phyloP scores from a whole-genome alignment of 2,329 filamentous ascomycete genomes.

The Teratosphaeria zuluensis region DNA sequence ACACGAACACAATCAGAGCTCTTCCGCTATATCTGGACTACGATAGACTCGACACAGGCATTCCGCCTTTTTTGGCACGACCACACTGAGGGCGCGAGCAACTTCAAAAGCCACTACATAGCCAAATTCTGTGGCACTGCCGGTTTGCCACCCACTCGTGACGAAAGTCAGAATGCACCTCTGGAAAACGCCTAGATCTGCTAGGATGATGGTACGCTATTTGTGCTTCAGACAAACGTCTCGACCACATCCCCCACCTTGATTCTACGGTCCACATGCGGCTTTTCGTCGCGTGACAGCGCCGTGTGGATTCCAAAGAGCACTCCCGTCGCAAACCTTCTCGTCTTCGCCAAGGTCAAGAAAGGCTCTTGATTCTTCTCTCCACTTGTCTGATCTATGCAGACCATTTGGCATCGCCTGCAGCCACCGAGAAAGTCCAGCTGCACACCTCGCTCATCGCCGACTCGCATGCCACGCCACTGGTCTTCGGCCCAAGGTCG shows the following conservation, averaged over 20 bases:
- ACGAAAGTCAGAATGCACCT: not conserved
- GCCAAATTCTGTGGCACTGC: not conserved
- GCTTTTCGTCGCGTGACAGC: constrained; percentile 2
- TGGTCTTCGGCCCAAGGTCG: constrained; percentile 68
- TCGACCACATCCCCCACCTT: constrained; percentile 4
- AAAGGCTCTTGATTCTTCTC: constrained; percentile 76
- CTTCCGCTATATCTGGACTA: not conserved
- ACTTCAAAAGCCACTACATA: not conserved
- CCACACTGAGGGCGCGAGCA: not conserved
- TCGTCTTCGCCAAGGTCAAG: constrained; percentile 75
- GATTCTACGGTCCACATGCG: not conserved
- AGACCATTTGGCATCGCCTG: constrained; percentile 90
- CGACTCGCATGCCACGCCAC: constrained; percentile 63
- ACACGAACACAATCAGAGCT: not conserved
- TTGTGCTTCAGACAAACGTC: not conserved
- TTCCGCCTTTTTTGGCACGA: not conserved
- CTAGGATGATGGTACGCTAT: not conserved
- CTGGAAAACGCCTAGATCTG: not conserved
- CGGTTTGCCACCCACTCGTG: not conserved
- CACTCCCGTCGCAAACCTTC: constrained; percentile 73
- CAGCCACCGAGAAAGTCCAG: constrained; percentile 75
- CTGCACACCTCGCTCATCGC: constrained; percentile 34
- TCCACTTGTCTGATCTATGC: constrained; percentile 76
- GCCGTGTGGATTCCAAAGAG: constrained; percentile 73
- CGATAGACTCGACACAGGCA: not conserved